A percentile compares a stretch with the other conserved stretches of the same genome.
phyloP scores from a whole-genome alignment of 805 yeast species.

The Wickerhamiella galacta region DNA sequence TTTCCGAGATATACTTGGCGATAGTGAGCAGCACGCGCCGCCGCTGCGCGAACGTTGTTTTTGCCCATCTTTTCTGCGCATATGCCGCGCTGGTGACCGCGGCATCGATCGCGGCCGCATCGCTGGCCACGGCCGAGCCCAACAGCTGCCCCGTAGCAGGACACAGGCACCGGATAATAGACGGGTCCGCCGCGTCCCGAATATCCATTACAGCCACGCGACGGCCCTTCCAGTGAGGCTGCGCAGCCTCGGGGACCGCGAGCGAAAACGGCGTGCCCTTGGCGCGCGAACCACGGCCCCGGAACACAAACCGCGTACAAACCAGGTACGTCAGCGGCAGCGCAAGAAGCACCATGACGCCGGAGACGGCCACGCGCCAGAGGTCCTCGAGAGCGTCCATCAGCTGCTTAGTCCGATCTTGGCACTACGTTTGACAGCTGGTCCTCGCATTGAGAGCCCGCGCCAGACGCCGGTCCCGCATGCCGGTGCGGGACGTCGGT shows the following conservation, averaged over 20 bases:
- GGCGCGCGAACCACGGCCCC: constrained; percentile 1
- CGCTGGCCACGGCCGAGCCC: constrained; percentile 51
- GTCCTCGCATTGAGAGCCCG: too few species aligned
- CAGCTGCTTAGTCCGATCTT: too few species aligned
- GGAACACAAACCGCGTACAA: constrained; percentile 4
- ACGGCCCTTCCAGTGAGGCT: constrained; percentile 85
- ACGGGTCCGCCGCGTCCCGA: constrained; percentile 43
- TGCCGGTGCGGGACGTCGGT: too few species aligned
- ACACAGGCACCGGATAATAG: constrained; percentile 65
- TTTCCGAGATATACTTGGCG: constrained; percentile 49
- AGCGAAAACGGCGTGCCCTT: constrained; percentile 20
- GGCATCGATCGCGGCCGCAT: constrained; percentile 54
- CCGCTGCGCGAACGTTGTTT: constrained; percentile 46
- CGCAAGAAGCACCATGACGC: constrained; percentile 4
- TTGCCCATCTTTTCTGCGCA: constrained; percentile 39
- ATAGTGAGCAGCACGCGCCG: constrained; percentile 56
- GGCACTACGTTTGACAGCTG: too few species aligned
- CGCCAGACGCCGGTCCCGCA: too few species aligned
- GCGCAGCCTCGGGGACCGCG: constrained; percentile 57
- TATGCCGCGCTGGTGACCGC: constrained; percentile 35
- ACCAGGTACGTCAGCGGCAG: constrained; percentile 7
- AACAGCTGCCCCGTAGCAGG: constrained; percentile 91
- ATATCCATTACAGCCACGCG: constrained; percentile 50
- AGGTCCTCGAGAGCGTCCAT: too few species aligned
- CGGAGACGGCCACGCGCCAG: too few species aligned